Evolutionary conservation across 345 rosid species (phyloP), one percentile per base, ranked within the genome.

Genomic region (Durio zibethinus): DNA sequence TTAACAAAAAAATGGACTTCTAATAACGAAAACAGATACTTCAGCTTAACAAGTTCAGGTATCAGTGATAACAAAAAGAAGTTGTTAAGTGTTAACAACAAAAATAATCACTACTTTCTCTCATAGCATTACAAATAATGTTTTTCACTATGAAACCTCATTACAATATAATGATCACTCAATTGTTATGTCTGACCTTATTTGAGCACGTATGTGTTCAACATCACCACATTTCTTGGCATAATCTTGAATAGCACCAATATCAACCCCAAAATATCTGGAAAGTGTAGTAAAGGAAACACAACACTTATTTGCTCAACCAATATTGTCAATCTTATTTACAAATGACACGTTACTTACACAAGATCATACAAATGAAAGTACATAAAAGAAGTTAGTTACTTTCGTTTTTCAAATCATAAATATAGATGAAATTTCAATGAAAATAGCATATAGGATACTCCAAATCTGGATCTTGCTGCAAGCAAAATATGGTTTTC

Each of bases 191-290:
- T 25, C 87, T 68, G 60, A 91, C 99, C 99, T 92, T 83, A 95
- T 93, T 84, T 83, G 85, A 52, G 97, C 97, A 72, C 97, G 99
- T 76, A 95, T 57, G 84, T 95, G 98, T 66, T 93, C 78, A 83
- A 92, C 91, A 76, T 90, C 87, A 69, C 78, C 84, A 62, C 78
- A 81, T 8, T 78, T 69, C 81, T 87, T 80, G 11, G 94, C 91
- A 89, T 93, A 85, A 53, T 88, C 92, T 81, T 20, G 92, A 76
- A 95, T 95, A 71, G 94, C 91, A 61, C 64, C 76, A 68, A 95
- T 93, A 84, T 95, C 98, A 69, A 95, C 97, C 63, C 94, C 94
- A 83, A 95, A 95, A 84, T 92, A 95, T 84, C 99, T 95, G 84
- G 36, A 84, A 76, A 70, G 52, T 74, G 18, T 65, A 43, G 90